Percentiles rank a stretch among this genome's conserved stretches.
Conservation (phyloP, 352 stramenopile species). For the Hyaloperonospora arabidopsidis region DNA sequence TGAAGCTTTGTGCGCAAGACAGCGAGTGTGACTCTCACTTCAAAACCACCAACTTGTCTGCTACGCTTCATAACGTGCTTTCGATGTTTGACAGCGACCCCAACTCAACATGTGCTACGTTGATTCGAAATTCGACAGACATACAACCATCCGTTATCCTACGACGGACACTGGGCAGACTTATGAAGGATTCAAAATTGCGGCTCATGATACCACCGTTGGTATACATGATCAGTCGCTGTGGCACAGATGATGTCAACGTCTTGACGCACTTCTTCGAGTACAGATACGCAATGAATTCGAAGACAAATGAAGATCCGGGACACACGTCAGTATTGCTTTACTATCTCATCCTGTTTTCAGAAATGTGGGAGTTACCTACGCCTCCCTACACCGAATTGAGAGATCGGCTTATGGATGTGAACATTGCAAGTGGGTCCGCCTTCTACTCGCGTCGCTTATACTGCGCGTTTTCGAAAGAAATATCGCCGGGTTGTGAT, state of each 20-base stretch:
- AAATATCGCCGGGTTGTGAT: no score
- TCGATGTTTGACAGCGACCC: constrained; percentile 19
- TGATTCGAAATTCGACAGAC: constrained; percentile 11
- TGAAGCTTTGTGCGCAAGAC: constrained; percentile 18
- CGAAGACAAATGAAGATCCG: constrained; percentile 9
- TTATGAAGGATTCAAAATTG: constrained; percentile 16
- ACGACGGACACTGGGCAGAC: constrained; percentile 18
- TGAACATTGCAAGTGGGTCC: constrained; percentile 17
- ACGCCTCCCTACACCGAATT: constrained; percentile 11
- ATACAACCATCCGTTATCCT: constrained; percentile 21
- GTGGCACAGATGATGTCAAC: constrained; percentile 17
- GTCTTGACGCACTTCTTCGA: constrained; percentile 26
- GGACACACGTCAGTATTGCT: constrained; percentile 24
- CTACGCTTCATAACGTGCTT: constrained; percentile 10
- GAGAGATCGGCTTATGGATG: constrained; percentile 15
- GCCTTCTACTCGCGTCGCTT: neutral
- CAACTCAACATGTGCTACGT: no score
- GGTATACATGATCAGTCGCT: constrained; percentile 33
- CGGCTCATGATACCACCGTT: constrained; percentile 33
- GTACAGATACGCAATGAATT: neutral
- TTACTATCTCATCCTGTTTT: constrained; percentile 46
- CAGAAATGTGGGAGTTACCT: constrained; percentile 43
- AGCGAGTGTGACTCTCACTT: constrained; percentile 20
- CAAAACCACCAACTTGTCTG: neutral
- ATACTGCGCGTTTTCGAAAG: no score